These are phyloP conservation scores for Phytopythium vexans DNA, from an alignment of 352 stramenopile species.

Conservation along the genomic window DNA sequence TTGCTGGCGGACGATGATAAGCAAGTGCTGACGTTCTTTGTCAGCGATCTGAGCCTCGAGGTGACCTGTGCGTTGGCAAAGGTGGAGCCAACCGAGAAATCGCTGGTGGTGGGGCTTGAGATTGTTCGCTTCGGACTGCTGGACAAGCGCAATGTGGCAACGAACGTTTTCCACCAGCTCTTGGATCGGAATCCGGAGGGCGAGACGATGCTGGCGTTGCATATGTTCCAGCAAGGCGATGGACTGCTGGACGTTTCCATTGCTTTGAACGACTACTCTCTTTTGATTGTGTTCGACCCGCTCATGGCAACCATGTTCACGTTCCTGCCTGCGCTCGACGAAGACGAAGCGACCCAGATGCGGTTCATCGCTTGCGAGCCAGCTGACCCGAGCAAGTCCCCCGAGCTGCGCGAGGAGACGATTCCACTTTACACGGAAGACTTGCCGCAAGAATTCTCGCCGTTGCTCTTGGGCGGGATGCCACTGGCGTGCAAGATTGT, in stretches of 20 bases:
- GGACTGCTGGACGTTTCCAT: conserved; percentile 56
- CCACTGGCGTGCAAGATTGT: conserved; percentile 47
- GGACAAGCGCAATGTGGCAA: conserved; percentile 54
- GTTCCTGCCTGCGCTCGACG: conserved; percentile 56
- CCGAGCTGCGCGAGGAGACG: conserved; percentile 46
- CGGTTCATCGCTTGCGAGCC: conserved; percentile 60
- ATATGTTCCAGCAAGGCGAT: conserved; percentile 41
- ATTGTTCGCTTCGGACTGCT: conserved; percentile 65
- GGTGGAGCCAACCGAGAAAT: conserved; percentile 22
- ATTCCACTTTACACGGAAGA: conserved; percentile 53
- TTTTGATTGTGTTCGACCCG: conserved; percentile 78
- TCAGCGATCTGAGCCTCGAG: conserved; percentile 39
- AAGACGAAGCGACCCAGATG: conserved; percentile 75
- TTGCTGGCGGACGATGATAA: conserved; percentile 49
- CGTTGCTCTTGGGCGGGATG: conserved; percentile 56
- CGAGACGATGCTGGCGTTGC: conserved; percentile 48
- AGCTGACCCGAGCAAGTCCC: conserved; percentile 37
- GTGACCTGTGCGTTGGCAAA: conserved; percentile 50
- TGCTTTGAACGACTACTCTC: conserved; percentile 54
- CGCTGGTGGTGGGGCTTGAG: conserved; percentile 40
- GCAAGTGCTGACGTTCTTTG: conserved; percentile 54
- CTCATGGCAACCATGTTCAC: conserved; percentile 48
- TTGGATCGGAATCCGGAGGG: conserved; percentile 73
- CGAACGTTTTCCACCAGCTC: conserved; percentile 74
- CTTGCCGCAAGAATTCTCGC: conserved; percentile 63